Percentiles rank a stretch among this genome's conserved stretches.
Evolutionary conservation across 2,329 filamentous ascomycete species (phyloP).

Genomic region (Colletotrichum ledebouriae): DNA sequence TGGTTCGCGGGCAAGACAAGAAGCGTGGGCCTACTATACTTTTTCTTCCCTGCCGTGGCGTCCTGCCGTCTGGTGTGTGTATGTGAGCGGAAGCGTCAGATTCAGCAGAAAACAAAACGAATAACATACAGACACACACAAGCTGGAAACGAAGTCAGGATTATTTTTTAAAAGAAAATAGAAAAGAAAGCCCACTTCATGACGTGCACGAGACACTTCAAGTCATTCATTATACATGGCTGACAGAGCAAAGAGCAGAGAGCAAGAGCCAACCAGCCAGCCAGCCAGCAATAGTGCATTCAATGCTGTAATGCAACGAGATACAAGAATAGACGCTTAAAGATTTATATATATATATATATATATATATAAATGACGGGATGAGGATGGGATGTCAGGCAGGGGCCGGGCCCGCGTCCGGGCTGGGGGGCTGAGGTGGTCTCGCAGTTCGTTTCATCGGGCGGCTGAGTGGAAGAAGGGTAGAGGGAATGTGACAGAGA

Average conservation of each 20-base stretch:
- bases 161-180: not conserved
- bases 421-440: conserved; percentile 23
- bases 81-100: not conserved
- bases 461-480: not conserved
- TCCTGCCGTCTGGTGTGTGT: not conserved
- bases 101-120: not conserved
- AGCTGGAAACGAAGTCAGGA: conserved; percentile 14
- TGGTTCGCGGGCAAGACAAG: conserved; percentile 1
- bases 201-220: conserved; percentile 39
- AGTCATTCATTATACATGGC: conserved; percentile 30
- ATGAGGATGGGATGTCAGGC: conserved; percentile 34
- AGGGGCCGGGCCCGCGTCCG: conserved; percentile 18
- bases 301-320: conserved; percentile 22
- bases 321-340: not conserved
- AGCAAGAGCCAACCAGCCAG: conserved; percentile 3
- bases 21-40: not conserved
- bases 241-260: conserved; percentile 18
- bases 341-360: no score
- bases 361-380: not conserved
- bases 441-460: conserved; percentile 38
- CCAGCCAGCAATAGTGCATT: conserved; percentile 19
- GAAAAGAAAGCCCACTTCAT: conserved; percentile 13
- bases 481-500: no score
- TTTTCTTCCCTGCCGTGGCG: not conserved
- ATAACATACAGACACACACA: conserved; percentile 15